Evolutionary conservation across 78 protist species (phyloP), one percentile per base, ranked within the genome.

Genomic region (Dictyostelium firmibasis): DNA sequence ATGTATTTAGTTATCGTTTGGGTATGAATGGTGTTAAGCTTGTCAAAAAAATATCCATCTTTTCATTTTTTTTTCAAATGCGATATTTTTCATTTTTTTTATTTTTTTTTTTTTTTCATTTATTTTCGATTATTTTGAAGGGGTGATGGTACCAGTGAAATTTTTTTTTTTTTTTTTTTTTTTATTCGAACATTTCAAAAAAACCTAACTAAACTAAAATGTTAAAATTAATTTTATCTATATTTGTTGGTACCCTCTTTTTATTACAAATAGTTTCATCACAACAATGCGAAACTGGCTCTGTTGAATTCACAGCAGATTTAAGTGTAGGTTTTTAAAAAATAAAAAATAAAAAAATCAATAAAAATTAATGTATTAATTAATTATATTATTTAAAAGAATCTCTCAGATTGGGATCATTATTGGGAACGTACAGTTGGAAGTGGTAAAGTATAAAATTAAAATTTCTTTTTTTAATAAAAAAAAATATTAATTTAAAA

Each of bases 401-500:
- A 31, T 53, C 27, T 64, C 6, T 50, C 81, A 9, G 96, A 92
- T 64, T 92, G 96, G 96, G 41, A 83, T 11, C 96, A 92, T 85
- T 92, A 50, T 47, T 92, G 96, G 96, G 96, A 92, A 53, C 43
- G 89, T 44, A 83, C 91, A 72, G 96, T 92, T 44, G 96, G 96
- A 31, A 78, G 86, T 79, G 96, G 62, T 50, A 50, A 50, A 38
- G 53, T 44, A 44, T 10, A 44, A 44, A 44, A 44, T n/a, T n/a
- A n/a, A n/a, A n/a, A n/a, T n/a, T n/a, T n/a, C n/a, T n/a, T n/a
- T n/a, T n/a, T n/a, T n/a, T n/a, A n/a, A n/a, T n/a, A n/a, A n/a
- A n/a, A n/a, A n/a, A n/a, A n/a, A n/a, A n/a, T n/a, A n/a, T n/a
- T n/a, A n/a, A n/a, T 8, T 9, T 9, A 44, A 44, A 44, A 44